These are phyloP conservation scores for Pythium plurisporium DNA, from an alignment of 352 stramenopile species.

Conservation along the genomic window DNA sequence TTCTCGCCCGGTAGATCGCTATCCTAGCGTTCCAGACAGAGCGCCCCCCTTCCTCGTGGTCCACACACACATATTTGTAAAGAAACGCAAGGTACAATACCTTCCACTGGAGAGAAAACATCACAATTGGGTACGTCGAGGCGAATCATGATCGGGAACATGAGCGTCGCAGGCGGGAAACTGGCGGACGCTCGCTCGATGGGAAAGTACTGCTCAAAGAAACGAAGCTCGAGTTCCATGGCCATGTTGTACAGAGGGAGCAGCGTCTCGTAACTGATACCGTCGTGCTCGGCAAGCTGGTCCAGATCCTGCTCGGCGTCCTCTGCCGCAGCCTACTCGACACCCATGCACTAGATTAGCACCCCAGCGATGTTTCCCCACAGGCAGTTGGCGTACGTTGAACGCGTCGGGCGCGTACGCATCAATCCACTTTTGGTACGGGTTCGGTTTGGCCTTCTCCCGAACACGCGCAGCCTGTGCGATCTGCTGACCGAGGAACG, in stretches of 20 bases:
- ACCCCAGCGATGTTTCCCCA: too few relatives aligned
- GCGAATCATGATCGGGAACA: conserved; percentile 5
- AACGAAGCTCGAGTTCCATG: conserved; percentile 50
- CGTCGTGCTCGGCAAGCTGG: conserved; percentile 25
- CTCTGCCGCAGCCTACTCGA: conserved; percentile 12
- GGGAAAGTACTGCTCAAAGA: conserved; percentile 51
- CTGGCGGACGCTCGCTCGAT: conserved; percentile 11
- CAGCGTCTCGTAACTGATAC: conserved; percentile 23
- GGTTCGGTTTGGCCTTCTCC: background rate
- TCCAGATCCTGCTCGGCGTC: conserved; percentile 35
- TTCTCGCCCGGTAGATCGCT: background rate
- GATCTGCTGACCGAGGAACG: conserved; percentile 39
- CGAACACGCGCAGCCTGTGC: conserved; percentile 4
- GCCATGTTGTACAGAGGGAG: conserved; percentile 40
- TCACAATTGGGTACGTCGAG: background rate
- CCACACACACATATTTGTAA: background rate
- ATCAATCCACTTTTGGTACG: conserved; percentile 48
- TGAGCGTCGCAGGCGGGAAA: background rate
- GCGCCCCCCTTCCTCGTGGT: background rate
- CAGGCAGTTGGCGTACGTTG: too few relatives aligned
- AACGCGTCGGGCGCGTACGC: conserved; percentile 41
- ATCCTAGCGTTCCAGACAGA: background rate
- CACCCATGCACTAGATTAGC: background rate
- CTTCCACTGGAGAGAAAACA: conserved; percentile 2
- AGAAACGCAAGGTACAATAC: conserved; percentile 3